These are phyloP conservation scores for Gleditsia sinensis DNA, from an alignment of 306 rosid species.

Conservation along the genomic window DNA sequence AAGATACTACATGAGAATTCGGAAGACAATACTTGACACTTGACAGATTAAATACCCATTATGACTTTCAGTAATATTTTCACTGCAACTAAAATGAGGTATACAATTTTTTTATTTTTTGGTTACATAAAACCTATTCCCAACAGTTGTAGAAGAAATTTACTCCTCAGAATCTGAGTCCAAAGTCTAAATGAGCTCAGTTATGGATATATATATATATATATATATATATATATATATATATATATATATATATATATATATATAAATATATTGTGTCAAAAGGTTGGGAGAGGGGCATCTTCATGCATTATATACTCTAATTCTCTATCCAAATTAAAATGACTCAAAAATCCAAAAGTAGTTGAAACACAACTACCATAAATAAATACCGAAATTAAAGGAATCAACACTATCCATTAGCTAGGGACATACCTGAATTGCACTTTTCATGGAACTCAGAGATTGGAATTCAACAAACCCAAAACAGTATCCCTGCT, in stretches of 20 bases:
- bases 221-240: too few relatives aligned
- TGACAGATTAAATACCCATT: not conserved
- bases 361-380: constrained; percentile 20
- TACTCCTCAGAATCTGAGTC: not conserved
- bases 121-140: not conserved
- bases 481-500: constrained; percentile 80
- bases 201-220: too few relatives aligned
- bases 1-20: not conserved
- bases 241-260: too few relatives aligned
- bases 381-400: constrained; percentile 16
- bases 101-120: not conserved
- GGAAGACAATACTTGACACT: not conserved
- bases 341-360: constrained; percentile 20
- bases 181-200: not conserved
- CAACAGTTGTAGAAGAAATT: not conserved
- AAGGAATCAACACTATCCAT: constrained; percentile 19
- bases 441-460: constrained; percentile 63
- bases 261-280: too few relatives aligned
- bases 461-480: constrained; percentile 71
- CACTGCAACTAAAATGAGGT: not conserved
- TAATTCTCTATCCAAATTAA: constrained; percentile 17
- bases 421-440: constrained; percentile 55
- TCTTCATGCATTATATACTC: constrained; percentile 1
- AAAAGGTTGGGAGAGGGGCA: too few relatives aligned
- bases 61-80: not conserved